Evolutionary conservation across 306 rosid species (phyloP).

Genomic region (Quercus cerris): DNA sequence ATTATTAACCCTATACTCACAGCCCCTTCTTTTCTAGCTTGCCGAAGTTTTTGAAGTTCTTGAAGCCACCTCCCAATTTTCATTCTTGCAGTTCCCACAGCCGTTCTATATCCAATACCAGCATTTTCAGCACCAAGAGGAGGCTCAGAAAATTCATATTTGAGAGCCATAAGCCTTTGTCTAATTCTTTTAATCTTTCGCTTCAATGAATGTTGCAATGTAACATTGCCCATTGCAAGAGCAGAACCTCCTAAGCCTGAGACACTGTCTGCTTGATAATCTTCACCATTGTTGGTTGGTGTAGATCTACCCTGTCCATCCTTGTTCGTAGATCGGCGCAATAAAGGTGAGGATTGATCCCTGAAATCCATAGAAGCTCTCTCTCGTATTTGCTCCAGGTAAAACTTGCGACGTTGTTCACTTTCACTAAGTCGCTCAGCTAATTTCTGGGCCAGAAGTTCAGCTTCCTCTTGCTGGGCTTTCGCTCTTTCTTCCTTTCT

Average conservation of each 20-base stretch:
- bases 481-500: constrained; percentile 97
- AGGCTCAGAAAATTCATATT: constrained; percentile 79
- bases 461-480: constrained; percentile 99
- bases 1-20: constrained; percentile 81
- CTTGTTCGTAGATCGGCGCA: constrained; percentile 65
- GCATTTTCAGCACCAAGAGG: constrained; percentile 74
- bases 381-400: constrained; percentile 94
- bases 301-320: constrained; percentile 75
- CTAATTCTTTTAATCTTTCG: constrained; percentile 92
- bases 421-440: constrained; percentile 97
- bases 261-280: constrained; percentile 55
- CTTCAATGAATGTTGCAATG: constrained; percentile 75
- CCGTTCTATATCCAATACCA: constrained; percentile 88
- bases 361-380: constrained; percentile 96
- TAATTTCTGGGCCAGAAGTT: constrained; percentile 93
- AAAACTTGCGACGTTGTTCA: constrained; percentile 92
- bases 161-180: constrained; percentile 97
- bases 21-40: constrained; percentile 99
- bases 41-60: constrained; percentile 95
- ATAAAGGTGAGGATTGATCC: constrained; percentile 90
- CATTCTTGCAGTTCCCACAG: constrained; percentile 86
- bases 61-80: constrained; percentile 98
- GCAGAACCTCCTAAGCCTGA: constrained; percentile 50
- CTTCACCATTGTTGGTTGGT: constrained; percentile 55
- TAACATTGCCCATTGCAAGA: constrained; percentile 52